phyloP scores from a whole-genome alignment of 176 grass and related monocot species.

The Avena insularis region DNA sequence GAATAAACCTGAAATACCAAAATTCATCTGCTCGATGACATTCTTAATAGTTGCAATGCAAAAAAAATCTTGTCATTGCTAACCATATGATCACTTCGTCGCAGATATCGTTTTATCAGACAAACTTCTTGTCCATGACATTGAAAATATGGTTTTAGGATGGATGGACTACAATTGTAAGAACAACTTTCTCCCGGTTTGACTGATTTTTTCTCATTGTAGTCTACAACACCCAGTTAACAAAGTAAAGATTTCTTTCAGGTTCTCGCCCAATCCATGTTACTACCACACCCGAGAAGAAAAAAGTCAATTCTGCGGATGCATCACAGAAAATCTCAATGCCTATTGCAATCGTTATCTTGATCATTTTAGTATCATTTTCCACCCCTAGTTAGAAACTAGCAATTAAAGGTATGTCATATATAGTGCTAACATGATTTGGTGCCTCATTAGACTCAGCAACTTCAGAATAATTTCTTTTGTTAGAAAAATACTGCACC shows the following conservation, averaged over 20 bases:
- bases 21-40: not conserved
- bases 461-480: not conserved
- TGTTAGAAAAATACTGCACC: not conserved
- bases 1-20: not conserved
- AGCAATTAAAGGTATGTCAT: not conserved
- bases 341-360: no score
- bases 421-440: not conserved
- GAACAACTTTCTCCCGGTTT: not conserved
- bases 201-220: not conserved
- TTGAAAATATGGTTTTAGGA: not conserved
- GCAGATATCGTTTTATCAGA: not conserved
- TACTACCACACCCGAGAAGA: not conserved
- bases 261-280: not conserved
- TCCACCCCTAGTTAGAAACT: not conserved
- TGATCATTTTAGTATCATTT: no score
- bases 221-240: not conserved
- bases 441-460: not conserved
- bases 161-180: not conserved
- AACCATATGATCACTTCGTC: not conserved
- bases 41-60: not conserved
- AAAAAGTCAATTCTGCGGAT: not conserved
- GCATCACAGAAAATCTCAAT: not conserved
- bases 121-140: not conserved
- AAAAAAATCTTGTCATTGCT: not conserved
- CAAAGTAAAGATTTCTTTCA: not conserved